phyloP scores from a whole-genome alignment of 2,329 filamentous ascomycete genomes.

The Dactylellina leptospora region DNA sequence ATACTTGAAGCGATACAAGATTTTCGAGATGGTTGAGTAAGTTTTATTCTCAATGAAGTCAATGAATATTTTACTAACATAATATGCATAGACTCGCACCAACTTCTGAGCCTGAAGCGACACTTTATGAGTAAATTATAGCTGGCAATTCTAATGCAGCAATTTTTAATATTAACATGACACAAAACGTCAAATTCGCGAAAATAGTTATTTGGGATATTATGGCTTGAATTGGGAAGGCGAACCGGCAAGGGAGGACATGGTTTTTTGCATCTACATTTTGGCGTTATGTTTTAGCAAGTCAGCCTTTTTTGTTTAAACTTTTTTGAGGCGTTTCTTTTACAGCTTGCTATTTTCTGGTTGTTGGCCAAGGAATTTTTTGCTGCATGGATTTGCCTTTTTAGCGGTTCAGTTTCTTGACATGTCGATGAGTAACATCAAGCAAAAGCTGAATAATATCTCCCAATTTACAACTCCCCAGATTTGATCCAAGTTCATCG shows the following conservation, averaged over 20 bases:
- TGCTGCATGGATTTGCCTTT: conserved; percentile 34
- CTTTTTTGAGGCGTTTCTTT: background rate
- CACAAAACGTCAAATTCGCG: too few relatives aligned
- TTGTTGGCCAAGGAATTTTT: conserved; percentile 26
- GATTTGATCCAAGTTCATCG: too few relatives aligned
- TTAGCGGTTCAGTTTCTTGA: background rate
- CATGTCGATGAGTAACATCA: background rate
- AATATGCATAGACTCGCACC: conserved; percentile 19
- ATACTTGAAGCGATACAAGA: conserved; percentile 74
- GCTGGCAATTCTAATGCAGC: background rate
- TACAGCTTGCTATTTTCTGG: background rate
- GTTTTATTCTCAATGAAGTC: conserved; percentile 56
- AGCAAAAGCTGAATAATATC: conserved; percentile 15
- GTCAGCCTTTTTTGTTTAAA: too few relatives aligned
- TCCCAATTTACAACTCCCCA: too few relatives aligned
- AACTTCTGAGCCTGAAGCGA: conserved; percentile 22
- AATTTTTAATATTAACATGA: background rate
- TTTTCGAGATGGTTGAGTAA: conserved; percentile 82
- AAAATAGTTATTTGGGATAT: conserved; percentile 2
- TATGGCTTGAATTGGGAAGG: conserved; percentile 16
- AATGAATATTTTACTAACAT: background rate
- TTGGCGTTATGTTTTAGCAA: too few relatives aligned
- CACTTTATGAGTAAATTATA: conserved; percentile 28
- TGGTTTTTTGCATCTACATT: background rate
- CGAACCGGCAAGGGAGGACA: conserved; percentile 16